Evolutionary conservation across 352 stramenopile species (phyloP).

Genomic region (Halophytophthora polymorphica): DNA sequence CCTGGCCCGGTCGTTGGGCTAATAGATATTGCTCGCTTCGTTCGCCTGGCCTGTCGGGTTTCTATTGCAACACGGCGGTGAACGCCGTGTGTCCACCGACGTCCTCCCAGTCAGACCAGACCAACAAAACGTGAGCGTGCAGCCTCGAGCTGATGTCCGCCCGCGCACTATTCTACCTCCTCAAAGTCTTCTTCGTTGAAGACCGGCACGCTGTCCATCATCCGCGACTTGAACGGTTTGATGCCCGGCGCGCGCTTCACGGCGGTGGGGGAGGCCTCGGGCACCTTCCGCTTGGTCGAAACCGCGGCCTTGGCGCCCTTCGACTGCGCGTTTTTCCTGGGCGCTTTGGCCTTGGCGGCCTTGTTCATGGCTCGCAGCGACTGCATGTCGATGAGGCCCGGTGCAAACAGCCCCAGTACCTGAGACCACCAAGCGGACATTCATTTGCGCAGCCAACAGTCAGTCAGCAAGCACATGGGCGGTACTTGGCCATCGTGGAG

Average conservation of each 20-base stretch:
- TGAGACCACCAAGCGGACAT: conserved; percentile 13
- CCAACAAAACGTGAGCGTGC: conserved; percentile 8
- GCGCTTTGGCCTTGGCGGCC: conserved; percentile 52
- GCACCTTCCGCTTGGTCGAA: conserved; percentile 42
- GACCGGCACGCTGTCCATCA: conserved; percentile 61
- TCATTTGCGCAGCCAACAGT: background rate
- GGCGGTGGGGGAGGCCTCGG: conserved; percentile 11
- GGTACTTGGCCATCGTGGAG: background rate
- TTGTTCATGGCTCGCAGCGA: conserved; percentile 71
- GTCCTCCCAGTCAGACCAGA: too few relatives aligned
- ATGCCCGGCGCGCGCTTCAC: conserved; percentile 44
- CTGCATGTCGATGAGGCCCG: conserved; percentile 60
- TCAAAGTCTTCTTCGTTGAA: conserved; percentile 73
- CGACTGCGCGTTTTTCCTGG: conserved; percentile 37
- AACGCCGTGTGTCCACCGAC: too few relatives aligned
- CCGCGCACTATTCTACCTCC: conserved; percentile 39
- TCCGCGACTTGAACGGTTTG: conserved; percentile 75
- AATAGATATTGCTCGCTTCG: too few relatives aligned
- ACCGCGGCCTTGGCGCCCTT: conserved; percentile 26
- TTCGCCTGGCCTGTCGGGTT: background rate
- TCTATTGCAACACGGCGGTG: conserved; percentile 9
- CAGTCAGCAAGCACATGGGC: background rate
- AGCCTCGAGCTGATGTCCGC: conserved; percentile 5
- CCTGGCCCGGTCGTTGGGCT: too few relatives aligned
- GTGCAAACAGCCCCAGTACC: conserved; percentile 59